Base-by-base conservation (phyloP, 2,329 filamentous ascomycete species). In the Phialocephala sp. region DNA sequence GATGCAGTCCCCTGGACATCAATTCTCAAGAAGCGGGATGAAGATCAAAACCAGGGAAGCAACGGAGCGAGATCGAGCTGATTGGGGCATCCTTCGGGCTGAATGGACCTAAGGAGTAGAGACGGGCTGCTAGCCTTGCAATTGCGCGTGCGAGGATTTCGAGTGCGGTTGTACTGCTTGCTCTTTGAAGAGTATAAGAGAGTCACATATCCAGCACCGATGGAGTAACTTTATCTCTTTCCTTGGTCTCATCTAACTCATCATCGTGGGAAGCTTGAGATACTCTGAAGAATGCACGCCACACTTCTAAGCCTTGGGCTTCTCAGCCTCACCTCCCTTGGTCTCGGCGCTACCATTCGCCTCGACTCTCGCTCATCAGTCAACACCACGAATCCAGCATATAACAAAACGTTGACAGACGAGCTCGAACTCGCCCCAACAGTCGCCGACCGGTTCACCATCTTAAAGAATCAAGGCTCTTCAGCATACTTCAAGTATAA, bases 401-500 rank as follows among this genome's bases (percentile, higher is more conserved):
- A 61, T 27, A 61, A 61, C 45, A 54, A 61, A 35, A 61, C 59
- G 11, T 32, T 61, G 27, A 61, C 59, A 27, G 43, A 61, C 3
- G 45, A 61, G 35, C 61, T 71, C 37, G 36, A 62, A n/a, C 64
- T 71, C 35, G 60, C 66, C 27, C 66, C 69, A 54, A 81, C 78
- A 62, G 78, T 78, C 36, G 78, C 68, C 45, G 80, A 83, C 59
- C 79, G 79, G 61, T 77, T 76, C 69, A 73, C 72, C 43, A 78
- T 83, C 57, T 77, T 83, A 27, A 50, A 59, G 27, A 59, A 58
- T 9, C 39, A 45, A 59, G 61, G 55, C 8, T 55, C 61, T 8
- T 76, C 77, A 20, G 83, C 83, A 72, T 72, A 82, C 73, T 84
- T 83, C 74, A 79, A 83, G 74, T 84, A 84, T 76, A 71, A 73